Base-by-base conservation (phyloP, 202 grass and related monocot species). In the Schoenoplectus triqueter region DNA sequence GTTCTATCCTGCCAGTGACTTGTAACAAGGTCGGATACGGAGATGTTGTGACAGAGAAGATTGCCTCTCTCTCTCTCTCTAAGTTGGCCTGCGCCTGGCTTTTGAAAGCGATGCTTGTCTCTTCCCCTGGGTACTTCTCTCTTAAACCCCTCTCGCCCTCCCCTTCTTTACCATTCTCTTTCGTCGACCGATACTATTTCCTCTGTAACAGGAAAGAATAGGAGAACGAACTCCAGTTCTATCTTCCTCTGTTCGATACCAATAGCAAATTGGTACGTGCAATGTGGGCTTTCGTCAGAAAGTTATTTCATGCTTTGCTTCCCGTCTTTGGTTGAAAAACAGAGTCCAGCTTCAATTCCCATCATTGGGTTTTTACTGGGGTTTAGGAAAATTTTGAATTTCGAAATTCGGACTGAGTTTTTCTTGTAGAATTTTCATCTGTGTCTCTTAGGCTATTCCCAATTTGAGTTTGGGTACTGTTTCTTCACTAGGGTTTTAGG, bases 91-190 rank as follows among this genome's bases (percentile, higher is more conserved):
- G 31, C 62, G 45, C 39, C 79, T 82, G 80, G 65, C 69, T 63
- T n/a, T 18, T 60, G 92, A 90, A 83, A 83, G 80, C 7, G 31
- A 59, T 7, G 69, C 60, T 84, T 80, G 87, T 80, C 81, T n/a
- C 45, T 73, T 92, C 81, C 81, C 69, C 22, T 49, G 62, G 6
- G 64, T 47, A 31, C 39, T 67, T 79, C 56, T 49, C 64, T 45
- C 54, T 65, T 76, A 85, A 85, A 77, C 71, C 74, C 84, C 86
- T 78, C 84, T 77, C 21, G 73, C 51, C 78, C n/a, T 44, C 42
- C 54, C 86, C 45, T 87, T 87, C 85, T 86, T 88, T 87, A 88
- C 91, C 88, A 90, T 45, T 88, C 92, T 88, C 81, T 87, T 74
- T 40, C 81, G 82, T 59, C 72, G 54, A 57, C 81, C 85, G 85